A percentile compares a stretch with the other conserved stretches of the same genome.
phyloP scores from a whole-genome alignment of 305 asterid genomes.

The Fraxinus sp. region DNA sequence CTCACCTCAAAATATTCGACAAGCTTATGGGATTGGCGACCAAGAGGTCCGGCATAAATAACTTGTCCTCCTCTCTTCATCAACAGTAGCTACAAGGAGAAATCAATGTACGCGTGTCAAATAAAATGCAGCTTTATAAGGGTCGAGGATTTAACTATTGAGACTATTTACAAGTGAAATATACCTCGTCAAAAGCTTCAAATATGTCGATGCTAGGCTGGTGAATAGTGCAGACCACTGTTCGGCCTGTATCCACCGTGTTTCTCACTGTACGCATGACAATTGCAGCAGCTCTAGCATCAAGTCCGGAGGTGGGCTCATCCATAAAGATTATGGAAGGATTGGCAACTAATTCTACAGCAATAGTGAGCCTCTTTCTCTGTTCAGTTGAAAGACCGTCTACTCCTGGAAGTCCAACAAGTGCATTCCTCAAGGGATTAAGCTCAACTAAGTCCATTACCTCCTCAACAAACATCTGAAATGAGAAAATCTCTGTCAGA shows the following conservation, averaged over 20 bases:
- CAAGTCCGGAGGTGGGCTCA: constrained; percentile 91
- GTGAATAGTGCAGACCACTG: constrained; percentile 92
- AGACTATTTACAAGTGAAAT: neutral
- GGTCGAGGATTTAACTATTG: neutral
- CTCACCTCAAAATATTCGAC: constrained; percentile 75
- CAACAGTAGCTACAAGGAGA: constrained; percentile 52
- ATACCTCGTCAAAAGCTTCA: constrained; percentile 90
- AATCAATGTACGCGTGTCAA: neutral
- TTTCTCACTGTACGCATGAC: constrained; percentile 90
- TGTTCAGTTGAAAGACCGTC: constrained; percentile 88
- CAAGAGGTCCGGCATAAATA: constrained; percentile 71
- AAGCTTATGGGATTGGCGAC: constrained; percentile 55
- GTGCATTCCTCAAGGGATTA: constrained; percentile 57
- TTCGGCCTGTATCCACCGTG: constrained; percentile 86
- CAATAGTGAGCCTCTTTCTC: constrained; percentile 84
- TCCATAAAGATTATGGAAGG: constrained; percentile 92
- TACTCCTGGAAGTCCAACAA: constrained; percentile 86
- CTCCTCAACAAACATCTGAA: constrained; percentile 91
- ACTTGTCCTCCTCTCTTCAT: constrained; percentile 95
- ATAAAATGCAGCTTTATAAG: neutral
- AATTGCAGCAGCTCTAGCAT: constrained; percentile 94
- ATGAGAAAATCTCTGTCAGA: neutral
- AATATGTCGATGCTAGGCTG: constrained; percentile 92
- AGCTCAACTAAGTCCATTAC: constrained; percentile 88
- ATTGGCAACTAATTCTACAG: constrained; percentile 82